phyloP scores from a whole-genome alignment of 1,284 basidiomycete species.

The Cryptococcus sp. region DNA sequence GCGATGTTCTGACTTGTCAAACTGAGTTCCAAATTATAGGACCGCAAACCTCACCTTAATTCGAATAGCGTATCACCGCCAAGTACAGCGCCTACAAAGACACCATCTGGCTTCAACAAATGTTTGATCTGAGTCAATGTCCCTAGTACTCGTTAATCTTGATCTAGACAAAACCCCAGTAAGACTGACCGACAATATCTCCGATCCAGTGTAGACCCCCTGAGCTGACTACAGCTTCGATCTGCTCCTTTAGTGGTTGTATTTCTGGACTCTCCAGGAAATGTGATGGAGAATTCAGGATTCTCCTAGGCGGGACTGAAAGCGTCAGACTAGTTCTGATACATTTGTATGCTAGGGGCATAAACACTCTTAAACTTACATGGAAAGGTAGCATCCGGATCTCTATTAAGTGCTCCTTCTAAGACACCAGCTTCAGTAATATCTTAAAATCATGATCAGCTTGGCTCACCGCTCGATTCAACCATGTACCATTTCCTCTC shows the following conservation, averaged over 20 bases:
- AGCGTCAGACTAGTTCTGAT: slow-evolving; percentile 1
- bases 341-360: not conserved
- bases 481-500: slow-evolving; percentile 57
- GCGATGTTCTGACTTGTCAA: slow-evolving; percentile 45
- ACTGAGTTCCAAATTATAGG: not conserved
- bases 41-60: slow-evolving; percentile 58
- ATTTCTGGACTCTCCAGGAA: slow-evolving; percentile 47
- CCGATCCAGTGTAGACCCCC: slow-evolving; percentile 96
- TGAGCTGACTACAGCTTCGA: slow-evolving; percentile 89
- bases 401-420: slow-evolving; percentile 11
- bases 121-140: slow-evolving; percentile 82
- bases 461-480: slow-evolving; percentile 70
- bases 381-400: slow-evolving; percentile 68
- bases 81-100: slow-evolving; percentile 90
- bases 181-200: slow-evolving; percentile 77
- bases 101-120: slow-evolving; percentile 82
- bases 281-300: slow-evolving; percentile 28
- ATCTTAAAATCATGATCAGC: not conserved
- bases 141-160: slow-evolving; percentile 52
- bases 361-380: slow-evolving; percentile 50
- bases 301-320: slow-evolving; percentile 23
- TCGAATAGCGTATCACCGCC: slow-evolving; percentile 98
- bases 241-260: slow-evolving; percentile 57
- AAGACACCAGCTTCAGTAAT: not conserved
- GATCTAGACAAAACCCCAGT: not conserved